phyloP scores from a whole-genome alignment of 345 rosid species.

The Xanthoceras sorbifolium region DNA sequence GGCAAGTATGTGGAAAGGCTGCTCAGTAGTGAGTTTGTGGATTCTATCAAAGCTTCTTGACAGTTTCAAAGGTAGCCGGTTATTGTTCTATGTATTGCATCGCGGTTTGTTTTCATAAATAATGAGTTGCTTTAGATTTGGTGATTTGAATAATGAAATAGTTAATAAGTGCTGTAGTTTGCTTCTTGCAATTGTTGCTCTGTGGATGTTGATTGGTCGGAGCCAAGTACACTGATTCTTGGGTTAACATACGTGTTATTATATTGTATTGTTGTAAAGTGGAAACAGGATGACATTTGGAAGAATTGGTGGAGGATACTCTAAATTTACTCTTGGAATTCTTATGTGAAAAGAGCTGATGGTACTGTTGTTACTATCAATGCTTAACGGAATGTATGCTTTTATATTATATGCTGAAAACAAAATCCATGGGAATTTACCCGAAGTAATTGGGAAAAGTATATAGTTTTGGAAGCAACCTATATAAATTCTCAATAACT shows the following conservation, averaged over 20 bases:
- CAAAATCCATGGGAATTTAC: too few species aligned
- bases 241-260: not conserved
- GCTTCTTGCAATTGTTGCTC: not conserved
- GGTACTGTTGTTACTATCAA: not conserved
- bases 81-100: conserved; percentile 6
- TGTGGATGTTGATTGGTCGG: not conserved
- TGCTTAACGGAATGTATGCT: not conserved
- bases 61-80: conserved; percentile 5
- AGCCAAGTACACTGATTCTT: not conserved
- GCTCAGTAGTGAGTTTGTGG: conserved; percentile 57
- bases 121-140: not conserved
- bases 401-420: not conserved
- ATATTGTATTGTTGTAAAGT: not conserved
- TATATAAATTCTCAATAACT: not conserved
- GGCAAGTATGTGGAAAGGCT: conserved; percentile 95
- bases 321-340: not conserved
- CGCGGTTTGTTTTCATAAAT: not conserved
- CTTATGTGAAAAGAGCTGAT: not conserved
- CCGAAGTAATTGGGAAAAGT: not conserved
- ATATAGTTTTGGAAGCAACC: not conserved
- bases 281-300: not conserved
- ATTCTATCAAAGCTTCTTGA: conserved; percentile 40
- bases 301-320: not conserved
- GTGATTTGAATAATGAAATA: not conserved
- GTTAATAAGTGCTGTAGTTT: not conserved